Evolutionary conservation across 148 eudicot species (phyloP).

Genomic region (Rhododendron henanense): DNA sequence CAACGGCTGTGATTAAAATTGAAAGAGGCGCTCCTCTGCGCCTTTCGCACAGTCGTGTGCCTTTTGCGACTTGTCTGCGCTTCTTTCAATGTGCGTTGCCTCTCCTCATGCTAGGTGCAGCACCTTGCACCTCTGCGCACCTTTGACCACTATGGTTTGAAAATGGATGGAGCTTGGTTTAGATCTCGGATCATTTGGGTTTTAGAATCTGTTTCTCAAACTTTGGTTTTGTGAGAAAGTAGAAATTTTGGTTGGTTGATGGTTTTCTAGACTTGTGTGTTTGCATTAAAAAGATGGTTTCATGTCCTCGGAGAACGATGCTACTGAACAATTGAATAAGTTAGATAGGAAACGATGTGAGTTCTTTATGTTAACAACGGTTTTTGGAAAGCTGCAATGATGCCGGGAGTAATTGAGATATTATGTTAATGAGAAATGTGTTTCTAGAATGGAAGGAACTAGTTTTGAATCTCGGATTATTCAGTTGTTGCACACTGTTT

Average conservation of each 20-base stretch:
- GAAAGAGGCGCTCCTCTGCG: neutral
- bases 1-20: neutral
- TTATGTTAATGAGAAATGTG: neutral
- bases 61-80: neutral
- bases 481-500: neutral
- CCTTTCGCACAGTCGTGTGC: neutral
- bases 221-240: neutral
- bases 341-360: neutral
- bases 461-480: neutral
- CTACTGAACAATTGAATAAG: neutral
- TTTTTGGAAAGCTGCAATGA: neutral
- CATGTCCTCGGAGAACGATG: neutral
- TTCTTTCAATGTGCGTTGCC: neutral
- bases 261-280: neutral
- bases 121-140: neutral
- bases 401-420: neutral
- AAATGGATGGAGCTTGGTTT: neutral
- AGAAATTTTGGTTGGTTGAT: neutral
- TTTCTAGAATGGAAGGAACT: neutral
- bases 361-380: neutral
- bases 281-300: neutral
- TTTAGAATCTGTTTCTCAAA: neutral
- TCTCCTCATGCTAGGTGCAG: neutral
- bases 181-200: neutral
- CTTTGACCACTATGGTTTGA: neutral